These are phyloP conservation scores for Xylaria acuta DNA, from an alignment of 495 filamentous ascomycete genomes.

Conservation along the genomic window DNA sequence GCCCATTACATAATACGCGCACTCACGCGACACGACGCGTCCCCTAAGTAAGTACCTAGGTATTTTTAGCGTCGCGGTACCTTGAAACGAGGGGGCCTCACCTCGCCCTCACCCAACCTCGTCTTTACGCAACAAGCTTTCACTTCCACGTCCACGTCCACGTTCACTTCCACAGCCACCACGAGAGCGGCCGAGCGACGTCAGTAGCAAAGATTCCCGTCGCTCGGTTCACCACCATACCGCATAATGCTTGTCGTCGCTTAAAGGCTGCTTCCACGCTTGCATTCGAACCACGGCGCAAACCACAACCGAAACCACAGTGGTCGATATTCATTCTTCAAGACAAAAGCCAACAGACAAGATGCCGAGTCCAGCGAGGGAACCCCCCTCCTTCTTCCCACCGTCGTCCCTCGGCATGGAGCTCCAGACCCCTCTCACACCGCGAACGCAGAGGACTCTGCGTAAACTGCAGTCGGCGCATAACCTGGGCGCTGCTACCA, in stretches of 20 bases:
- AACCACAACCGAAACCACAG: neutral
- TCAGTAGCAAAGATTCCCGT: neutral
- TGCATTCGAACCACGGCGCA: neutral
- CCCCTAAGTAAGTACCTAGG: neutral
- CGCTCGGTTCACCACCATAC: constrained; percentile 4
- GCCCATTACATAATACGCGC: neutral
- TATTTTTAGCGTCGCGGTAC: neutral
- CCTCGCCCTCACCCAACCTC: constrained; percentile 4
- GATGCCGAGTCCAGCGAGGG: constrained; percentile 51
- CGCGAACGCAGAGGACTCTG: constrained; percentile 55
- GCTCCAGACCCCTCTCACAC: constrained; percentile 48
- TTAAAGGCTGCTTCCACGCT: neutral
- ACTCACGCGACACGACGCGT: constrained; percentile 13
- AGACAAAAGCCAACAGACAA: constrained; percentile 9
- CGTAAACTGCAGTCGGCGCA: constrained; percentile 65
- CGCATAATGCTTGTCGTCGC: neutral
- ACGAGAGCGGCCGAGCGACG: constrained; percentile 11
- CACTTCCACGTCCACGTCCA: neutral
- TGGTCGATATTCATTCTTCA: neutral
- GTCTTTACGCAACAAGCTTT: neutral
- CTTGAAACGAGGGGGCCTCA: neutral
- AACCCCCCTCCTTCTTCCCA: constrained; percentile 36
- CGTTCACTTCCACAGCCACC: neutral
- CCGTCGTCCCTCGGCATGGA: constrained; percentile 36
- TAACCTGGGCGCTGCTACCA: constrained; percentile 51